These are phyloP conservation scores for Venturiaceae sp. DNA, from an alignment of 2,329 filamentous ascomycete genomes.

Conservation along the genomic window DNA sequence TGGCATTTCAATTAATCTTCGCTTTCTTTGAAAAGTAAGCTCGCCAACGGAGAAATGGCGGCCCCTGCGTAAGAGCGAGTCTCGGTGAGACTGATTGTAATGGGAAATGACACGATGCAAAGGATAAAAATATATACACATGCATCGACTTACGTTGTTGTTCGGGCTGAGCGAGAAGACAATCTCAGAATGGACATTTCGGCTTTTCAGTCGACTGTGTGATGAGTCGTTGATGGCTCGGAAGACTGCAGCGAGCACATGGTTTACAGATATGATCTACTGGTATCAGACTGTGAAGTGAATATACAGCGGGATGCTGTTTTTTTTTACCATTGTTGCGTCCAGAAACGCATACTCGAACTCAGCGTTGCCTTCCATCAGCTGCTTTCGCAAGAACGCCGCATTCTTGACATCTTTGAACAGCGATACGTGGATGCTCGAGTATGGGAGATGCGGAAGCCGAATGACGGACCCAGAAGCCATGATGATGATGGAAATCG, in stretches of 20 bases:
- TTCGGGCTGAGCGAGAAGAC: conserved; percentile 72
- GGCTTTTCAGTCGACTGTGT: conserved; percentile 57
- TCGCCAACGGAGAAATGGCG: conserved; percentile 6
- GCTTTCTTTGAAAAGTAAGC: conserved; percentile 6
- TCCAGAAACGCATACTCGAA: conserved; percentile 96
- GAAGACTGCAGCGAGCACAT: conserved; percentile 67
- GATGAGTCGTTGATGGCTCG: conserved; percentile 61
- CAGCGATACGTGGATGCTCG: conserved; percentile 63
- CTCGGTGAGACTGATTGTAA: neutral
- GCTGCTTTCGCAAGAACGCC: conserved; percentile 66
- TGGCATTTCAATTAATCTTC: conserved; percentile 7
- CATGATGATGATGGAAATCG: neutral
- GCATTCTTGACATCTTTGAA: conserved; percentile 73
- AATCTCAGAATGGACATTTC: conserved; percentile 82
- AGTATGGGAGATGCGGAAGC: conserved; percentile 65
- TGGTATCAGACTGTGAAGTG: neutral
- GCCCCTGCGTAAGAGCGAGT: conserved; percentile 2
- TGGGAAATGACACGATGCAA: neutral
- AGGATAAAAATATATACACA: neutral
- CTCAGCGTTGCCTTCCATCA: conserved; percentile 71
- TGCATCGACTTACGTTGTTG: conserved; percentile 57
- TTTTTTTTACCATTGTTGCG: conserved; percentile 54
- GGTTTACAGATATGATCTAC: conserved; percentile 57
- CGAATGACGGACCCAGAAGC: conserved; percentile 28
- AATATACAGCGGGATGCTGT: neutral